Percentiles rank a stretch among this genome's conserved stretches.
Conservation (phyloP, 306 rosid genomes). For the Gynostemma pentaphyllum region DNA sequence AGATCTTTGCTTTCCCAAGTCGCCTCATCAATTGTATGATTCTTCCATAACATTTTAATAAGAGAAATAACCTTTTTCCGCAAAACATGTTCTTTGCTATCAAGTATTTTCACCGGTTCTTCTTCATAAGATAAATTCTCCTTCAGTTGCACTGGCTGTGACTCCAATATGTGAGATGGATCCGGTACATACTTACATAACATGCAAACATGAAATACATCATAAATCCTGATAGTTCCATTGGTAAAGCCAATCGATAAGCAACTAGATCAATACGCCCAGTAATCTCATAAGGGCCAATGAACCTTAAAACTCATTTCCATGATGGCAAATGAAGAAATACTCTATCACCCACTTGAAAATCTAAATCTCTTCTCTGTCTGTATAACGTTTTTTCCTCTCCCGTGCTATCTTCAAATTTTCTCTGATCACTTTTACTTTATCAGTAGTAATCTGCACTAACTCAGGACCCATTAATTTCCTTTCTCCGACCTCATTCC, state of each 20-base stretch:
- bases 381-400: background rate
- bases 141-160: too few species aligned
- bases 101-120: too few species aligned
- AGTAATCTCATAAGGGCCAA: background rate
- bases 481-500: background rate
- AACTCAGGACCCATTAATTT: background rate
- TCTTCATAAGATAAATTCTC: too few species aligned
- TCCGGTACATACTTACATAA: too few species aligned
- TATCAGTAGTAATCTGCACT: background rate
- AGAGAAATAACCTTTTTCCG: too few species aligned
- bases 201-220: too few species aligned
- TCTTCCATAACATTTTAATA: too few species aligned
- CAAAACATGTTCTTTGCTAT: too few species aligned
- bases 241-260: background rate
- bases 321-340: background rate
- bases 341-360: background rate
- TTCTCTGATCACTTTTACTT: background rate
- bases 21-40: too few species aligned
- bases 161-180: too few species aligned
- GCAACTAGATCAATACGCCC: background rate
- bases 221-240: too few species aligned
- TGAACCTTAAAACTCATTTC: background rate
- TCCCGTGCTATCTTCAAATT: background rate
- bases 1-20: too few species aligned
- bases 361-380: background rate